Base-by-base conservation (phyloP, 2,329 filamentous ascomycete genomes). In the Fusarium buxicola region DNA sequence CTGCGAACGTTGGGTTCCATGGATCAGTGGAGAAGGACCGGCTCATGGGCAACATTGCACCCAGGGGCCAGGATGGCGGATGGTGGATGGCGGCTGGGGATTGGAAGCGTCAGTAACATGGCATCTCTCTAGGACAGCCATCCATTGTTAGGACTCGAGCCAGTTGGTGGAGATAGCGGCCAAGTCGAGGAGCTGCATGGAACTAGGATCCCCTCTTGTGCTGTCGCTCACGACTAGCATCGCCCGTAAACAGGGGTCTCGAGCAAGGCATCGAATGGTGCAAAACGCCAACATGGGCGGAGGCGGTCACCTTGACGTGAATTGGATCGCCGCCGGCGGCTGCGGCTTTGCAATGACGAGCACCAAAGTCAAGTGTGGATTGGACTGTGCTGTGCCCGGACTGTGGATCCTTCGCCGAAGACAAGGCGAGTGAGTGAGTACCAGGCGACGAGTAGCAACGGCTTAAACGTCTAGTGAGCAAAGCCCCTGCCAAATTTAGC, bases 21-120 rank as follows among this genome's bases (percentile, higher is more conserved):
- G 68, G 68, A 70, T 70, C 68, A 71, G 67, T 69, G 63, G 68
- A 70, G 67, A 63, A 64, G 57, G 65, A 67, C 65, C 61, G 59
- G 68, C 64, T 69, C 64, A 65, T 65, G 64, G 56, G 60, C 55
- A 66, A 46, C 36, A 63, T 62, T 45, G 54, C 52, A 63, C 47
- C 60, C 58, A 69, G 65, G 67, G 67, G 66, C 47, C 59, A 32
- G 38, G 34, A 58, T 50, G 52, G 62, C 55, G 61, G 59, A 65
- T 61, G 62, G 66, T 58, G 49, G 45, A 64, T 43, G 62, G 66
- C 63, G 66, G 66, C 54, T 68, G 64, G 63, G 63, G 60, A 66
- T 66, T 68, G 65, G 60, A 66, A 60, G 58, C 51, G 50, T 60
- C 34, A 49, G 57, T 52, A 59, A 58, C 60, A 61, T 59, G 60